Conservation (phyloP, 2,329 filamentous ascomycete species). For the Ophiostoma pallidulum region DNA sequence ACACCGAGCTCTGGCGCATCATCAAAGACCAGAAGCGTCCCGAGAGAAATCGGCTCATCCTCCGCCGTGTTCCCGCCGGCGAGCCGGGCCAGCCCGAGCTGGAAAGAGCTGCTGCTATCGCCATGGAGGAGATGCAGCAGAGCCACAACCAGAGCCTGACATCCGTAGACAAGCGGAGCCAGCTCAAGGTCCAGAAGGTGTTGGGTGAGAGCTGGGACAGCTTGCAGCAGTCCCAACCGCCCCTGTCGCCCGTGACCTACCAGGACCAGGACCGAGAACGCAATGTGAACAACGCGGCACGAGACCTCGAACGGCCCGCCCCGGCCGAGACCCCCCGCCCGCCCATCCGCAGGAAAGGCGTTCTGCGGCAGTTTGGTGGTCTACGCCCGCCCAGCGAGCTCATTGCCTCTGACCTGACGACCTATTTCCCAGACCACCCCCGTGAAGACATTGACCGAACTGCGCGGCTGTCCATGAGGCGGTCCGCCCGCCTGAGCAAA, state of each 20-base stretch:
- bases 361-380: constrained; percentile 77
- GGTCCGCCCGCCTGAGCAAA: constrained; percentile 83
- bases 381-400: constrained; percentile 90
- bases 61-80: constrained; percentile 84
- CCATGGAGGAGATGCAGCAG: constrained; percentile 74
- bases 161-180: constrained; percentile 63
- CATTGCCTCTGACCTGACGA: constrained; percentile 90
- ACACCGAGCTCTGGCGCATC: constrained; percentile 82
- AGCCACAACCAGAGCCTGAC: constrained; percentile 56
- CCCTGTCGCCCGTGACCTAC: constrained; percentile 71
- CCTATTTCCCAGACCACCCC: constrained; percentile 93
- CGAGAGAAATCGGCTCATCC: constrained; percentile 81
- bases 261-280: constrained; percentile 60
- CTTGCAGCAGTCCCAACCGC: constrained; percentile 56
- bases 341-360: constrained; percentile 37
- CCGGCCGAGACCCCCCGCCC: constrained; percentile 38
- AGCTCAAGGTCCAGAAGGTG: constrained; percentile 80
- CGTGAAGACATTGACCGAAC: constrained; percentile 93
- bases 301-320: constrained; percentile 48
- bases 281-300: constrained; percentile 51
- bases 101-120: constrained; percentile 78
- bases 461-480: constrained; percentile 80
- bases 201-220: constrained; percentile 81
- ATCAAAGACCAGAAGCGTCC: constrained; percentile 78
- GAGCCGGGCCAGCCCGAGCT: constrained; percentile 83